These are phyloP conservation scores for Pisolithus marmoratus DNA, from an alignment of 768 basidiomycete species.

Conservation along the genomic window DNA sequence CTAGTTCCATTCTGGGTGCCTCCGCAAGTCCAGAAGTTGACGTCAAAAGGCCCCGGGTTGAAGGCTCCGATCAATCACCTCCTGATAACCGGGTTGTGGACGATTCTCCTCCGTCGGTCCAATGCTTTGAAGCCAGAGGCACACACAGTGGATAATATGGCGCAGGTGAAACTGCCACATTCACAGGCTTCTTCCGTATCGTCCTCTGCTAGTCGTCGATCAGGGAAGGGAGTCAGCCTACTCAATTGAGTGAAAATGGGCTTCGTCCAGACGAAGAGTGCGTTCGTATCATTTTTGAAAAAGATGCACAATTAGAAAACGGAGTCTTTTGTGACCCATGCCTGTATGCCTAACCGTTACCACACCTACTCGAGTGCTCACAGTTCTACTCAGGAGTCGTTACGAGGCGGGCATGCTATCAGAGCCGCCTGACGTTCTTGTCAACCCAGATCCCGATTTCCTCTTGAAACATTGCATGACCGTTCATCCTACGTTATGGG, in stretches of 20 bases:
- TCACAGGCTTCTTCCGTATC: background rate
- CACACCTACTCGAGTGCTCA: background rate
- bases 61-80: conserved; percentile 2
- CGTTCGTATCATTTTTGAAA: conserved; percentile 32
- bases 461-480: conserved; percentile 44
- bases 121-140: background rate
- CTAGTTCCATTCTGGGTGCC: conserved; percentile 8
- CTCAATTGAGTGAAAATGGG: conserved; percentile 5
- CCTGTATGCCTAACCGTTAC: conserved; percentile 35
- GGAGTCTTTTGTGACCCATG: conserved; percentile 44
- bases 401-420: conserved; percentile 20
- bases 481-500: conserved; percentile 48
- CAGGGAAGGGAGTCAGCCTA: background rate
- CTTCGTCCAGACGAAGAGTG: conserved; percentile 40
- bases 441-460: conserved; percentile 31
- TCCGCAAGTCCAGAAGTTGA: conserved; percentile 6
- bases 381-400: conserved; percentile 16
- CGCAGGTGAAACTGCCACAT: background rate
- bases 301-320: conserved; percentile 24
- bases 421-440: conserved; percentile 25
- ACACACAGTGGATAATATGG: background rate
- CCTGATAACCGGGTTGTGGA: background rate
- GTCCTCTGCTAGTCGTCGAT: background rate
- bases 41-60: conserved; percentile 16
- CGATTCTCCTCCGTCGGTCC: background rate